Evolutionary conservation across 2,329 filamentous ascomycete genomes (phyloP).

Genomic region (Trichoderma pleuroti): DNA sequence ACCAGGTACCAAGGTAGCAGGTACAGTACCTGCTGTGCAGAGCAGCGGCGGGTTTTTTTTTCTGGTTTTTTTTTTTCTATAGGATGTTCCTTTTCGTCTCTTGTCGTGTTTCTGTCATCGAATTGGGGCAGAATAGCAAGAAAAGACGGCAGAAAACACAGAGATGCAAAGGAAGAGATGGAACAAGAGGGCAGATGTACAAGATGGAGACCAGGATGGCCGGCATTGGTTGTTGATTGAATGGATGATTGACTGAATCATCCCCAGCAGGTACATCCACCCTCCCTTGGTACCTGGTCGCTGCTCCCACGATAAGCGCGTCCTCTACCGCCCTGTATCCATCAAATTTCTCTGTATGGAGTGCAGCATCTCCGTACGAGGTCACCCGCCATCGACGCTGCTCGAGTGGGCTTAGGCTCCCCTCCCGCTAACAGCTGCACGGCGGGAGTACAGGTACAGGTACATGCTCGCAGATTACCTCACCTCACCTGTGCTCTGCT

Average conservation of each 20-base stretch:
- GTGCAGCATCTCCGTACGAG: slow-evolving; percentile 7
- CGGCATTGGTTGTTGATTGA: not conserved
- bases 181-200: not conserved
- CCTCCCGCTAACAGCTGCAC: not conserved
- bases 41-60: not conserved
- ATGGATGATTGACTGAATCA: not conserved
- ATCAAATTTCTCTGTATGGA: slow-evolving; percentile 14
- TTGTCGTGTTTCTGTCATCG: not conserved
- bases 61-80: no score
- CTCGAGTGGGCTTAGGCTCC: slow-evolving; percentile 12
- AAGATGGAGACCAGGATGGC: not conserved
- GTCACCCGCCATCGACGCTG: slow-evolving; percentile 15
- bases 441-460: not conserved
- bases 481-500: slow-evolving; percentile 2
- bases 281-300: not conserved
- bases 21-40: not conserved
- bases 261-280: not conserved
- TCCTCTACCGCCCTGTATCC: slow-evolving; percentile 5
- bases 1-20: not conserved
- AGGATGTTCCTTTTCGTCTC: no score
- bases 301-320: slow-evolving; percentile 9
- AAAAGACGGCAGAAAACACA: not conserved
- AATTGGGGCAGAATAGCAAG: not conserved
- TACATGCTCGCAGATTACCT: slow-evolving; percentile 12
- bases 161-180: not conserved